Evolutionary conservation across 352 stramenopile species (phyloP), one percentile per base, ranked within the genome.

Genomic region (Phytophthora boehmeriae): DNA sequence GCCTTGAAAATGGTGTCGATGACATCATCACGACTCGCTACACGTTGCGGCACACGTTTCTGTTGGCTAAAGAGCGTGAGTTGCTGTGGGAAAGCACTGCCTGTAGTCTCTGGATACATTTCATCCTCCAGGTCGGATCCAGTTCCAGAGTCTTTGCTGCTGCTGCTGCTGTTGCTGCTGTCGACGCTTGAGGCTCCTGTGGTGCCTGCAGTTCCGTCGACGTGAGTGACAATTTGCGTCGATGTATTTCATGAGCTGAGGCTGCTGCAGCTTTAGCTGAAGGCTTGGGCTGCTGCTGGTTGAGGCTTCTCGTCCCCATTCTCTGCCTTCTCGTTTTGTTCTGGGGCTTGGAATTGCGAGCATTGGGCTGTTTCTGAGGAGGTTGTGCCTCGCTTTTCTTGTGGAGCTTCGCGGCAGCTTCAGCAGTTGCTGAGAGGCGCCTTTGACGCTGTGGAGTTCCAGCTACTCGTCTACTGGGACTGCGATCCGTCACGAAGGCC

Each of bases 1-100:
- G 85, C 81, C 38, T 75, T 65, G 34, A 93, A 95, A 27, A 95
- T 83, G 38, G 81, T 93, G 54, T 95, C 81, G 50, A 95, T 90
- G 45, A 92, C 83, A 9, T 84, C 83, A 43, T 93, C 86, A 17
- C 86, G 83, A 34, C 83, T 92, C 22, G 88, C 86, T 41, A 86
- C 82, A 16, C 55, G 59, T 20, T 89, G 89, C 8, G 86, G 80
- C 62, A 95, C 73, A 42, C 82, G 80, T 54, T 92, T 90, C 63
- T 94, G 86, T 63, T 89, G 82, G 50, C 79, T 86, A n/a, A 92
- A 83, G 48, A 94, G 67, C 50, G 83, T 83, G 32, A 94, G 63
- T 16, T 82, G 76, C 53, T 90, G 73, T 10, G 85, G 76, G 56
- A 94, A 94, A 4, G 86, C 86, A 23, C 83, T 92, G 30, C 25